These are phyloP conservation scores for Leishmania mexicana DNA, from an alignment of 208 protist genomes.

Conservation along the genomic window DNA sequence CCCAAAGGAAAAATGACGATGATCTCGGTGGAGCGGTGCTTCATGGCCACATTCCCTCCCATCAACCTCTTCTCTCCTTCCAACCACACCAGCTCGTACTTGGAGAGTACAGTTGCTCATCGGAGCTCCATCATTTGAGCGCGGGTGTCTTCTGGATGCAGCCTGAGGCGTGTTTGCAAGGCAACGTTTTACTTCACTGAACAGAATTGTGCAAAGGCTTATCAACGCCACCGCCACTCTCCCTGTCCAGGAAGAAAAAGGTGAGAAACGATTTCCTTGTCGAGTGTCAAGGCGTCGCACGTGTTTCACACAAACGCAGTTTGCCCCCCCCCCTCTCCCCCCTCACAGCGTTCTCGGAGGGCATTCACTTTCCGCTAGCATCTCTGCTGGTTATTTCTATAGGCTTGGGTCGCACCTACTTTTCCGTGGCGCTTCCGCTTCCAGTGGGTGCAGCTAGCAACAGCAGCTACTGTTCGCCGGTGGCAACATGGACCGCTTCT, in stretches of 20 bases:
- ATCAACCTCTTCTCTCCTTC: background rate
- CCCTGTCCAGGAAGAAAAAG: background rate
- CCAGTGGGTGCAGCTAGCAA: background rate
- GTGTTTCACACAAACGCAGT: background rate
- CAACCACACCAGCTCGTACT: background rate
- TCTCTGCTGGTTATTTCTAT: background rate
- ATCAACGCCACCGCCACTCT: background rate
- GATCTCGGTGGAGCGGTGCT: background rate
- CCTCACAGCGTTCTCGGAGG: background rate
- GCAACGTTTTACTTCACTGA: background rate
- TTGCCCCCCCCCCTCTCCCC: background rate
- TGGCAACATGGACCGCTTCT: slow-evolving; percentile 55
- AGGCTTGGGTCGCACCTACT: background rate
- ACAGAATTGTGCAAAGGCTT: background rate
- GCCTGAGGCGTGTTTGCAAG: background rate
- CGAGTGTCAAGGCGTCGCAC: background rate
- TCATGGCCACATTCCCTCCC: background rate
- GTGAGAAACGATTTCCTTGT: background rate
- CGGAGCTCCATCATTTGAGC: background rate
- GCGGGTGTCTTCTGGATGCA: background rate
- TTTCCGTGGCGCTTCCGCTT: background rate
- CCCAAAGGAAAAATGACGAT: background rate
- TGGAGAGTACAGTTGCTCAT: background rate
- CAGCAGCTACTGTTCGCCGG: background rate
- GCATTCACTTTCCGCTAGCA: background rate